Evolutionary conservation across 495 filamentous ascomycete species (phyloP).

Genomic region (Acidomyces sp.): DNA sequence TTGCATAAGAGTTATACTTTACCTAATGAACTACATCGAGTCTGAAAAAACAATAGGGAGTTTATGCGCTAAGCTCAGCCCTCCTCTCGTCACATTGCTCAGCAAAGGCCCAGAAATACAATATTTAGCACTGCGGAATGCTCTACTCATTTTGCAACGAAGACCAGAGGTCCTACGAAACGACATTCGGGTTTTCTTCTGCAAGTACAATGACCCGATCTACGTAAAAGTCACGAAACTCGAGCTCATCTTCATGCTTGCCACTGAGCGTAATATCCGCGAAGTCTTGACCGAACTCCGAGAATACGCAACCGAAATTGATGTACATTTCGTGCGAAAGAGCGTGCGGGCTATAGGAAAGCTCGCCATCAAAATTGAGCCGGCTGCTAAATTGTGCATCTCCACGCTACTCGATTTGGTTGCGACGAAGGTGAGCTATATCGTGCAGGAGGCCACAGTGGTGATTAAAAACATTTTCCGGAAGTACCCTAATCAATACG

Average conservation of each 20-base stretch:
- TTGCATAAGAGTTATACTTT: constrained; percentile 87
- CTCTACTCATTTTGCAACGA: constrained; percentile 83
- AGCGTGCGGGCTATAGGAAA: constrained; percentile 96
- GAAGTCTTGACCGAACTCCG: constrained; percentile 88
- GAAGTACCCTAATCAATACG: constrained; percentile 97
- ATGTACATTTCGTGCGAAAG: constrained; percentile 96
- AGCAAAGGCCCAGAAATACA: constrained; percentile 96
- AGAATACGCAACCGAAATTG: constrained; percentile 97
- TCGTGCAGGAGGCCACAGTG: constrained; percentile 98
- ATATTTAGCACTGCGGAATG: constrained; percentile 89
- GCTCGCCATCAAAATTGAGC: constrained; percentile 97
- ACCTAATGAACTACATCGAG: constrained; percentile 97
- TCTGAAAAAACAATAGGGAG: constrained; percentile 83
- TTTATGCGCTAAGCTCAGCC: constrained; percentile 85
- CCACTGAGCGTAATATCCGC: constrained; percentile 88
- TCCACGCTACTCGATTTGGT: constrained; percentile 86
- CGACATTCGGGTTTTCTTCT: constrained; percentile 97
- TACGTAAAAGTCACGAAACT: constrained; percentile 99
- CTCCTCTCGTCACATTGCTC: constrained; percentile 85
- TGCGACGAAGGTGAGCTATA: constrained; percentile 97
- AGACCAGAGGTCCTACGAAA: constrained; percentile 88
- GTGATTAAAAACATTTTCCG: constrained; percentile 99
- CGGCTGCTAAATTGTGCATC: constrained; percentile 79
- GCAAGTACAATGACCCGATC: constrained; percentile 99
- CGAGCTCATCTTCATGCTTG: constrained; percentile 98